phyloP scores from a whole-genome alignment of 495 filamentous ascomycete species.

The Xylaria bambusicola region DNA sequence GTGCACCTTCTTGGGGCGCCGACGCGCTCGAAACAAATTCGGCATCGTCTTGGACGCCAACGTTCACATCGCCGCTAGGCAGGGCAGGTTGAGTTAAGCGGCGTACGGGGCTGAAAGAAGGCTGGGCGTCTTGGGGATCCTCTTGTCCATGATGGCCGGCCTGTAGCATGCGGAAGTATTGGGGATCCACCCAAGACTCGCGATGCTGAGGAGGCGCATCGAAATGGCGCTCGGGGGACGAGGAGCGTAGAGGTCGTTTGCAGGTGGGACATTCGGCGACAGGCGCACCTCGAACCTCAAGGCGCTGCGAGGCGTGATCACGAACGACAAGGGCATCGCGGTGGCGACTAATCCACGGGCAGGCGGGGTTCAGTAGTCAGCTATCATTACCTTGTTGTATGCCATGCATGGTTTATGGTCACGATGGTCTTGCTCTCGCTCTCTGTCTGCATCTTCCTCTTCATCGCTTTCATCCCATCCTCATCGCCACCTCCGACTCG shows the following conservation, averaged over 20 bases:
- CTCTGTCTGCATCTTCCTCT: not conserved
- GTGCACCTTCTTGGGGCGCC: conserved; percentile 50
- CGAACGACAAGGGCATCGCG: conserved; percentile 89
- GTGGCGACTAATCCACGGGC: conserved; percentile 65
- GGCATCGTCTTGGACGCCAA: conserved; percentile 38
- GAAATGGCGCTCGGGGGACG: conserved; percentile 51
- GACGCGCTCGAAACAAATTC: conserved; percentile 60
- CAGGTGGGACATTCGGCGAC: conserved; percentile 82
- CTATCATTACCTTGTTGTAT: not conserved
- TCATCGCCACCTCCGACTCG: not conserved
- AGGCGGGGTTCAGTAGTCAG: conserved; percentile 1
- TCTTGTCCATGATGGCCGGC: conserved; percentile 40
- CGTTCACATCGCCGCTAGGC: conserved; percentile 31
- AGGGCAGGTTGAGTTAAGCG: conserved; percentile 45
- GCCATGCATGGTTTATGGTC: no score
- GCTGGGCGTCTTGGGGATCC: conserved; percentile 28
- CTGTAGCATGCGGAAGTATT: conserved; percentile 93
- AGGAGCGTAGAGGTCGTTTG: conserved; percentile 69
- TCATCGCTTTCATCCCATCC: not conserved
- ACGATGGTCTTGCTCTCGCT: not conserved
- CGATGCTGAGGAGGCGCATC: conserved; percentile 42
- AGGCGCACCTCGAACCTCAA: conserved; percentile 71
- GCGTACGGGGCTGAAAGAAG: conserved; percentile 49
- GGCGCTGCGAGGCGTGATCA: conserved; percentile 79
- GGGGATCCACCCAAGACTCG: conserved; percentile 77